Evolutionary conservation across 805 yeast species (phyloP), one percentile per base, ranked within the genome.

Genomic region (Kluyveromyces siamensis): DNA sequence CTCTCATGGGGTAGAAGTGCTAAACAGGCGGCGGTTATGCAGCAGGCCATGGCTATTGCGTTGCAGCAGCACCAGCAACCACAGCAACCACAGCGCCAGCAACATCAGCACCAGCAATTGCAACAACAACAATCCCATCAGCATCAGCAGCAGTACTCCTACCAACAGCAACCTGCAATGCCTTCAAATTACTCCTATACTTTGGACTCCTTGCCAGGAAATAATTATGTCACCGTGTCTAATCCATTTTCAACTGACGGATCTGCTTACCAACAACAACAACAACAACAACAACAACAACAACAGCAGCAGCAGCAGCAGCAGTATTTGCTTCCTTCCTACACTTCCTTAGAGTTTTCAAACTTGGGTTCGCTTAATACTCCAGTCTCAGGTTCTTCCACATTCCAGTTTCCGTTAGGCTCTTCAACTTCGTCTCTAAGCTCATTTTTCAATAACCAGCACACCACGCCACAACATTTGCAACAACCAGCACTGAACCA

Each of bases 1-100:
- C 74, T 89, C 50, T 83, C 91, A 46, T 89, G 96, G 96, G 96
- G 96, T 30, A 76, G 88, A 55, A 78, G 85, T 40, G 58, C 60
- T 1, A 54, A 52, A 40, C 63, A 60, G 40, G 56, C 59, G 16
- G 56, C 53, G 7, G 47, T 50, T 14, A 52, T 57, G 47, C 52
- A 54, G 25, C 55, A 52, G 38, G 59, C 53, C 10, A 41, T 50
- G 45, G 44, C 51, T 9, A 42, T 51, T 16, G 48, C 46, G 37
- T 45, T 58, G 42, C 69, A 66, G 46, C 70, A 67, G 45, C 60
- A 57, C 18, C 65, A 61, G 41, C 58, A 50, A 40, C 54, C 46
- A 42, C 58, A 53, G 18, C 54, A 49, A 27, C 55, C 51, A 18
- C 49, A 40, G 35, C 53, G 42, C 25, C 53, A 44, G 25, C 55